Evolutionary conservation across 495 filamentous ascomycete species (phyloP).

Genomic region (Parathielavia appendiculata): DNA sequence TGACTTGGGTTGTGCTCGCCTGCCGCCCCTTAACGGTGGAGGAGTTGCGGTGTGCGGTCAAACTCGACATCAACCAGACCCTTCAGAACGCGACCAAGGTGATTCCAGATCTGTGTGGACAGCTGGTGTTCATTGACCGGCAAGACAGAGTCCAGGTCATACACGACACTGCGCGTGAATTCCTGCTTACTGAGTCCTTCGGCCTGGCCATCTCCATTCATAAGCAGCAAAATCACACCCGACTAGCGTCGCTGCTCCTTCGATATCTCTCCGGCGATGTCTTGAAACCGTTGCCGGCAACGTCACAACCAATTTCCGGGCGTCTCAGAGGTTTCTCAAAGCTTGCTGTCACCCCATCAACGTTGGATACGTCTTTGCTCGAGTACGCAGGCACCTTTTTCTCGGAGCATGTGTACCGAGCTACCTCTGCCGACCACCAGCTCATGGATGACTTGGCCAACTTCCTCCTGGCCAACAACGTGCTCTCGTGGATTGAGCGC

Average conservation of each 20-base stretch:
- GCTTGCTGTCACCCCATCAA: background rate
- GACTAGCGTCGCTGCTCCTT: constrained; percentile 20
- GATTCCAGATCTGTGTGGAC: constrained; percentile 28
- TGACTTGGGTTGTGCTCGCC: constrained; percentile 29
- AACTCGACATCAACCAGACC: constrained; percentile 28
- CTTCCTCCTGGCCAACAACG: constrained; percentile 21
- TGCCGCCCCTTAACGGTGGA: constrained; percentile 26
- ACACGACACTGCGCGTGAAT: constrained; percentile 35
- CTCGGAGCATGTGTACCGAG: constrained; percentile 27
- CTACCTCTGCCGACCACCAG: constrained; percentile 17
- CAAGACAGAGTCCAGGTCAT: constrained; percentile 26
- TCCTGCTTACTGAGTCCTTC: constrained; percentile 22
- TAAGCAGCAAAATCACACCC: constrained; percentile 21
- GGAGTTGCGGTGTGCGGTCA: constrained; percentile 28
- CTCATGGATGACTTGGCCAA: constrained; percentile 18
- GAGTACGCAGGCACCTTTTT: constrained; percentile 29
- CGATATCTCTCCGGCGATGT: constrained; percentile 20
- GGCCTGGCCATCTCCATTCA: constrained; percentile 16
- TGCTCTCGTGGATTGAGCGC: constrained; percentile 32
- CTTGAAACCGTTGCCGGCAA: constrained; percentile 16
- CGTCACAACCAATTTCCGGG: background rate
- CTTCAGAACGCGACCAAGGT: constrained; percentile 25
- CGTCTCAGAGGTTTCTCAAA: background rate
- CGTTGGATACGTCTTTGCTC: constrained; percentile 19
- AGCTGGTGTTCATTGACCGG: constrained; percentile 30